Percentiles rank a stretch among this genome's conserved stretches.
phyloP scores from a whole-genome alignment of 2,329 filamentous ascomycete genomes.

The Arthroderma sp. region DNA sequence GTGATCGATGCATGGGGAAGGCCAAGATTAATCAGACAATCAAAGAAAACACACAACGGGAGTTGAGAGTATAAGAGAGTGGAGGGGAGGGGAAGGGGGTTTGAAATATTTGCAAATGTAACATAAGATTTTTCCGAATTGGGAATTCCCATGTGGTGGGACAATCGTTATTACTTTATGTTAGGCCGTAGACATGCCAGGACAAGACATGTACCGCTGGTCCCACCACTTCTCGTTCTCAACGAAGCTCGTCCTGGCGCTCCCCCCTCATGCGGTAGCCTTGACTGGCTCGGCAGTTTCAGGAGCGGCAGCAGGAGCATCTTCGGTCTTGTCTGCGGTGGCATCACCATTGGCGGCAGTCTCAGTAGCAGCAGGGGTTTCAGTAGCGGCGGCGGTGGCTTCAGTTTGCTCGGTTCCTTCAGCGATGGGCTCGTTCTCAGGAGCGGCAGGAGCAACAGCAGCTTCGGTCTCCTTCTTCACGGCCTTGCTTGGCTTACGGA shows the following conservation, averaged over 20 bases:
- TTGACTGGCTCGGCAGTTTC: slow-evolving; percentile 26
- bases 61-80: not conserved
- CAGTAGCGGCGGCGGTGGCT: slow-evolving; percentile 7
- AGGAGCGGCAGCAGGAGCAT: slow-evolving; percentile 17
- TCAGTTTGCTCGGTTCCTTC: slow-evolving; percentile 19
- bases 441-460: slow-evolving; percentile 16
- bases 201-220: slow-evolving; percentile 19
- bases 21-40: slow-evolving; percentile 3
- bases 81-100: not conserved
- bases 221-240: slow-evolving; percentile 33
- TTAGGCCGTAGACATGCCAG: slow-evolving; percentile 12
- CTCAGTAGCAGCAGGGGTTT: slow-evolving; percentile 17
- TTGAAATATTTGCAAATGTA: not conserved
- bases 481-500: slow-evolving; percentile 37
- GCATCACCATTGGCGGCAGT: slow-evolving; percentile 17
- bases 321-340: slow-evolving; percentile 7
- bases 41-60: slow-evolving; percentile 3
- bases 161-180: slow-evolving; percentile 1
- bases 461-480: slow-evolving; percentile 30
- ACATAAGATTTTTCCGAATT: too few species aligned
- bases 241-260: slow-evolving; percentile 19
- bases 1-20: not conserved
- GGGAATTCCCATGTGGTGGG: not conserved
- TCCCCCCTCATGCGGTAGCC: slow-evolving; percentile 29
- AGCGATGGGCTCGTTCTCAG: slow-evolving; percentile 11